Evolutionary conservation across 2,329 filamentous ascomycete species (phyloP).

Genomic region (Xylaria sp.): DNA sequence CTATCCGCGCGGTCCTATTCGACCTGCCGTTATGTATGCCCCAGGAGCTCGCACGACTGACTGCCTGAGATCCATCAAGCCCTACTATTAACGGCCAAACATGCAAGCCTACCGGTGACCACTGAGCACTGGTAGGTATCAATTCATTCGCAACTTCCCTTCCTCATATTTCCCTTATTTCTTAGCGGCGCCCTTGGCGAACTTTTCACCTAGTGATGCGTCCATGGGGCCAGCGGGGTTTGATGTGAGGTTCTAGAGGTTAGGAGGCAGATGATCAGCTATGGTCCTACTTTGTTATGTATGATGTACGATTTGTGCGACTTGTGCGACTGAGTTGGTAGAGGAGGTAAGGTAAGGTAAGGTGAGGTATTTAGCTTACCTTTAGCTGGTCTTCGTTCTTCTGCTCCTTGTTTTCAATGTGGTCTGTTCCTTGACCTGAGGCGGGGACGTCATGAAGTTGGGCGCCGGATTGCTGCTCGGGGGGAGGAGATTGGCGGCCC

Average conservation of each 20-base stretch:
- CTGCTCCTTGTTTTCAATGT: constrained; percentile 64
- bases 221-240: constrained; percentile 76
- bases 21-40: background rate
- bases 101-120: too few species aligned
- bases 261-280: constrained; percentile 8
- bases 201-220: constrained; percentile 69
- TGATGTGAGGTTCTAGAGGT: constrained; percentile 62
- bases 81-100: too few species aligned
- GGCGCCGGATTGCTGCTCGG: constrained; percentile 72
- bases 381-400: constrained; percentile 64
- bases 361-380: constrained; percentile 49
- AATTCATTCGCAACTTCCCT: background rate
- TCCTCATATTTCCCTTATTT: background rate
- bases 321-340: too few species aligned
- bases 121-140: background rate
- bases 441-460: constrained; percentile 71
- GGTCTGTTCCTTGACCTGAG: constrained; percentile 67
- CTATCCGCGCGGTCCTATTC: background rate
- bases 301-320: too few species aligned
- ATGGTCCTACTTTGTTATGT: background rate
- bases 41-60: background rate
- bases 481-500: constrained; percentile 82
- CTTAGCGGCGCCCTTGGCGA: constrained; percentile 58
- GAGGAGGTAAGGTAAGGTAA: background rate
- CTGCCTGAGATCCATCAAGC: background rate